Evolutionary conservation across 768 basidiomycete species (phyloP).

Genomic region (Austroboletus eburneus): DNA sequence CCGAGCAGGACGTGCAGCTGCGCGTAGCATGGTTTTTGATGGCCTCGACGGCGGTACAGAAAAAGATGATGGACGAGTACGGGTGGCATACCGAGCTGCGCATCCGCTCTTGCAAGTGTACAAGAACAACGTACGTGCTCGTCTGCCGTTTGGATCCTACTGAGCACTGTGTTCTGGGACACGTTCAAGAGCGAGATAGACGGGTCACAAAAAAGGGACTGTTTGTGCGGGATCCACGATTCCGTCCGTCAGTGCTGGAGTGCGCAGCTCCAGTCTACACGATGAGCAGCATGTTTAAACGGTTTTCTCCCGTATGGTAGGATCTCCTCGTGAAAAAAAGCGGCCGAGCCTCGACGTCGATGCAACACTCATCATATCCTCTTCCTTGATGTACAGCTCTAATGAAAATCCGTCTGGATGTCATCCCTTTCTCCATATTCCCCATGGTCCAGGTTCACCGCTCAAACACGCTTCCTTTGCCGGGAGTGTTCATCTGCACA

Average conservation of each 20-base stretch:
- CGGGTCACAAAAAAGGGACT: conserved; percentile 14
- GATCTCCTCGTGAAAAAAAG: background rate
- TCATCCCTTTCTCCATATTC: no score
- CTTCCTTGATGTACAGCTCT: no score
- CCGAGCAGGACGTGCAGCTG: conserved; percentile 41
- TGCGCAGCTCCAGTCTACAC: no score
- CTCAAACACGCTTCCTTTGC: no score
- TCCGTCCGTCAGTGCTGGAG: no score
- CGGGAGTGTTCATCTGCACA: no score
- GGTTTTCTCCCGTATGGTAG: conserved; percentile 22
- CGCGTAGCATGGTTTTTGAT: conserved; percentile 48
- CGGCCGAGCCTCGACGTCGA: no score
- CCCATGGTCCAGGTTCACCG: no score
- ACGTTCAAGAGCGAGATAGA: conserved; percentile 22
- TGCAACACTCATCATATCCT: no score
- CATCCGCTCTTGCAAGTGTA: conserved; percentile 40
- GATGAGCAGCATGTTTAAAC: conserved; percentile 5
- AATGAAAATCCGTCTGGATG: no score
- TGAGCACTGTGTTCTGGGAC: conserved; percentile 10
- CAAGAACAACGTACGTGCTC: conserved; percentile 37
- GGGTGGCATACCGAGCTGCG: conserved; percentile 50
- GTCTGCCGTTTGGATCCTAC: background rate
- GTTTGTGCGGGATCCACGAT: conserved; percentile 20
- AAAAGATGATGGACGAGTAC: conserved; percentile 46
- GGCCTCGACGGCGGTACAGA: conserved; percentile 29